Evolutionary conservation across 2,329 filamentous ascomycete species (phyloP), one percentile per base, ranked within the genome.

Genomic region (Fonsecaea nubica): DNA sequence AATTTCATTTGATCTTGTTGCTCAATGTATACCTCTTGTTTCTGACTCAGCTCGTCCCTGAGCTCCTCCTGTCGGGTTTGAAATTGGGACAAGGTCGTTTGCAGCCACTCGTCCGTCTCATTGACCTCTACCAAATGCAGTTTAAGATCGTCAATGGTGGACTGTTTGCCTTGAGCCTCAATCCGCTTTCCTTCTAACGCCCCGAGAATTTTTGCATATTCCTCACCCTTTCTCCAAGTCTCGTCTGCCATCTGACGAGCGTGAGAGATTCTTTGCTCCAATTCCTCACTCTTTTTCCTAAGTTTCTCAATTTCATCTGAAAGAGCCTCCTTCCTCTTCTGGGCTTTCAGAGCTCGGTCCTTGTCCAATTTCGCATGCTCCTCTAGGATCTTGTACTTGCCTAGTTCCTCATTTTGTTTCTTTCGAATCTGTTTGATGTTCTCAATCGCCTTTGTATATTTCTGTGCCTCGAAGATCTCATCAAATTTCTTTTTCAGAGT

Each of bases 361-460:
- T 97, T 98, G 77, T 95, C 90, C 55, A 86, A 82, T 77, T 95
- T 95, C 71, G 91, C 89, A 70, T 93, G 87, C 48, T 88, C 84
- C 75, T 97, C 92, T 66, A 90, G 86, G 52, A 90, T 87, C 74
- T 92, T 92, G 64, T 90, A 85, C 67, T 89, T 87, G 15, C 83
- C 86, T 9, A 98, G 84, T 68, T 94, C 86, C 69, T 91, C 88
- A 40, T 89, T 90, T 71, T 96, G 90, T 71, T 89, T 90, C 80
- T 98, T 99, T 45, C 90, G 86, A 58, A 98, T 83, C 9, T 89
- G 77, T 76, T 96, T 97, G 76, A 99, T 91, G 77, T 96, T 97
- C 54, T 97, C 93, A 67, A 99, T 96, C 18, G 93, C 95, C 75
- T 97, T 97, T 38, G 93, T 97, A 78, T 98, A 99, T 77, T 97